These are phyloP conservation scores for Trichophyton schoenleinii DNA, from an alignment of 2,329 filamentous ascomycete species.

Conservation along the genomic window DNA sequence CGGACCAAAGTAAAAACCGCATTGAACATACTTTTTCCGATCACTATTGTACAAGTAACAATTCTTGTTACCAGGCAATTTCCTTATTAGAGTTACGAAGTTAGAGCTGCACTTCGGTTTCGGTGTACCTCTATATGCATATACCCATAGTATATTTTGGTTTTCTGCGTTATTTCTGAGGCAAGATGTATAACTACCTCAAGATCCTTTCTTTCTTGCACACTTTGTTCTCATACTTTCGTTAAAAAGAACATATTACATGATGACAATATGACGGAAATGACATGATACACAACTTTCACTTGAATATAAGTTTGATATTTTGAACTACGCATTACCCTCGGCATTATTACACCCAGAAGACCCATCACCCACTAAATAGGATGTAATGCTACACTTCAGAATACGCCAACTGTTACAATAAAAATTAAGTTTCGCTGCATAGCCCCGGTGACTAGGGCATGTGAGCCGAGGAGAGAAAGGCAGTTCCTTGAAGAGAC, in stretches of 20 bases:
- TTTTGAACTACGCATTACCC: too few relatives aligned
- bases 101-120: neutral
- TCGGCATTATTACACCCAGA: neutral
- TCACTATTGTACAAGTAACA: neutral
- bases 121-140: neutral
- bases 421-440: too few relatives aligned
- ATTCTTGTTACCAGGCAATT: neutral
- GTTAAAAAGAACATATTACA: neutral
- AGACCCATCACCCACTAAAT: too few relatives aligned
- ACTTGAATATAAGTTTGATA: neutral
- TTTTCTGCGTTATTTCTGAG: neutral
- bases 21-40: neutral
- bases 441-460: too few relatives aligned
- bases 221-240: neutral
- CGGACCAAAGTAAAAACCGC: slow-evolving; percentile 4
- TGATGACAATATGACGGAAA: neutral
- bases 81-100: neutral
- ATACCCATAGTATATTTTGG: neutral
- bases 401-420: too few relatives aligned
- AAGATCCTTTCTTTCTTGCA: neutral
- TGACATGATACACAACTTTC: neutral
- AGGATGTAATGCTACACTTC: too few relatives aligned
- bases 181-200: neutral
- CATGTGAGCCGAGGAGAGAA: too few relatives aligned
- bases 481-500: too few relatives aligned